phyloP scores from a whole-genome alignment of 495 filamentous ascomycete species.

The Aspergillus coremiiformis region DNA sequence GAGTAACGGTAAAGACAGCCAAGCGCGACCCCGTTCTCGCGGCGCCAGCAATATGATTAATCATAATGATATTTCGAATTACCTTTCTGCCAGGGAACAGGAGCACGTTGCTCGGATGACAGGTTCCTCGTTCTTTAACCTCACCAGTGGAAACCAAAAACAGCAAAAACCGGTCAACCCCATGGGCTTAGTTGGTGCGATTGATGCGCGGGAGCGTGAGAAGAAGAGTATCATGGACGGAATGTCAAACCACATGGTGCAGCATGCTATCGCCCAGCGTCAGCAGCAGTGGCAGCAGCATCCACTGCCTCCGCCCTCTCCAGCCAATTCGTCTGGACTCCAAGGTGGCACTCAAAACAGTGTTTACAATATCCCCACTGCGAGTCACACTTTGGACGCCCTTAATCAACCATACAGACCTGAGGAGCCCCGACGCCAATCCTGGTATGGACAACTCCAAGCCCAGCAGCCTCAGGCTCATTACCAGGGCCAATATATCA shows the following conservation, averaged over 20 bases:
- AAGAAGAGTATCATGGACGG: constrained; percentile 65
- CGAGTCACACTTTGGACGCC: constrained; percentile 40
- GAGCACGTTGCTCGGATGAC: constrained; percentile 87
- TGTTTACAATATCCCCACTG: constrained; percentile 36
- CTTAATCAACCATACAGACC: constrained; percentile 29
- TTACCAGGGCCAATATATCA: constrained; percentile 22
- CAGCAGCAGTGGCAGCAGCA: constrained; percentile 50
- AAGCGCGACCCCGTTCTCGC: constrained; percentile 45
- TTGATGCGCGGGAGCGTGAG: constrained; percentile 68
- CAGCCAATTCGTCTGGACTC: constrained; percentile 6
- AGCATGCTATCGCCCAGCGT: constrained; percentile 70
- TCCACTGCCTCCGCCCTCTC: constrained; percentile 7
- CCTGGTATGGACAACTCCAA: constrained; percentile 33
- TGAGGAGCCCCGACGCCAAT: constrained; percentile 34
- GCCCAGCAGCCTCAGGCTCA: constrained; percentile 20
- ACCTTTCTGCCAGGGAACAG: constrained; percentile 87
- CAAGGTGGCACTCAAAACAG: constrained; percentile 8
- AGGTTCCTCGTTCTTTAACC: constrained; percentile 69
- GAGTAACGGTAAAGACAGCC: constrained; percentile 31
- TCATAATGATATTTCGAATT: constrained; percentile 49
- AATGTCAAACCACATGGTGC: constrained; percentile 62
- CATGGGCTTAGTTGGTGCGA: constrained; percentile 64
- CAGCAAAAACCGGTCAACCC: constrained; percentile 38
- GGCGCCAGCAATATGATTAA: constrained; percentile 37
- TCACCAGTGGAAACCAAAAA: constrained; percentile 49